A percentile compares a stretch with the other conserved stretches of the same genome.
Evolutionary conservation across 345 rosid species (phyloP).

Genomic region (Rubroshorea leprosula): DNA sequence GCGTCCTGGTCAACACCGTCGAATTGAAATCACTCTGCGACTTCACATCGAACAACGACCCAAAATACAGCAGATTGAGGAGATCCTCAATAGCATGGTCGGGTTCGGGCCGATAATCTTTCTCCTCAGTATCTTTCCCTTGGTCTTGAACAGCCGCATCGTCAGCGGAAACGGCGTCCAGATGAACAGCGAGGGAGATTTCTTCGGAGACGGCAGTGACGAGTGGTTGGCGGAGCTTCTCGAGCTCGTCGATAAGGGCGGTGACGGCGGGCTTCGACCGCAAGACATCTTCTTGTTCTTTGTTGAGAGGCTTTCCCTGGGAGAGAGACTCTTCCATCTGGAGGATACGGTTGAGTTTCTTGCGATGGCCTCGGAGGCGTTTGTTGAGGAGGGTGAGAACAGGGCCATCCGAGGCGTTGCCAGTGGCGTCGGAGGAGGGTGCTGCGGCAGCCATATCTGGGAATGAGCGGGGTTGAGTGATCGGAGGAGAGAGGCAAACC

Average conservation of each 20-base stretch:
- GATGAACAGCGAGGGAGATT: constrained; percentile 39
- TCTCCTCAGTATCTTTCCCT: not conserved
- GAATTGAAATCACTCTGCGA: constrained; percentile 73
- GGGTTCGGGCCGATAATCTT: constrained; percentile 7
- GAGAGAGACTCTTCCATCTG: constrained; percentile 79
- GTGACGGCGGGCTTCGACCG: constrained; percentile 67
- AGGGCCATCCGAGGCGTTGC: constrained; percentile 56
- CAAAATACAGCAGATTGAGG: constrained; percentile 69
- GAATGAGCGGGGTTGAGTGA: not conserved
- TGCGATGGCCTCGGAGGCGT: constrained; percentile 86
- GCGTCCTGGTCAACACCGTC: constrained; percentile 72
- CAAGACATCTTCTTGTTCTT: constrained; percentile 83
- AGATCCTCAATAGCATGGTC: constrained; percentile 49
- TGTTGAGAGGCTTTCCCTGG: constrained; percentile 75
- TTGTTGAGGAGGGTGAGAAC: constrained; percentile 76
- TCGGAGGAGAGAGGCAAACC: not conserved
- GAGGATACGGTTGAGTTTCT: constrained; percentile 69
- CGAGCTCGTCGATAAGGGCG: constrained; percentile 77
- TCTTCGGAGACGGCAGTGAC: constrained; percentile 66
- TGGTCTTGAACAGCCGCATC: constrained; percentile 14
- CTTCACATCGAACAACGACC: constrained; percentile 75
- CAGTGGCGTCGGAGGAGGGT: constrained; percentile 40
- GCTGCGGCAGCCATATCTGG: constrained; percentile 22
- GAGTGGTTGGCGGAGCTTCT: constrained; percentile 73
- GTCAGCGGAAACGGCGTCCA: constrained; percentile 6